Base-by-base conservation (phyloP, 2,329 filamentous ascomycete genomes). In the Colletotrichum spaethianum region DNA sequence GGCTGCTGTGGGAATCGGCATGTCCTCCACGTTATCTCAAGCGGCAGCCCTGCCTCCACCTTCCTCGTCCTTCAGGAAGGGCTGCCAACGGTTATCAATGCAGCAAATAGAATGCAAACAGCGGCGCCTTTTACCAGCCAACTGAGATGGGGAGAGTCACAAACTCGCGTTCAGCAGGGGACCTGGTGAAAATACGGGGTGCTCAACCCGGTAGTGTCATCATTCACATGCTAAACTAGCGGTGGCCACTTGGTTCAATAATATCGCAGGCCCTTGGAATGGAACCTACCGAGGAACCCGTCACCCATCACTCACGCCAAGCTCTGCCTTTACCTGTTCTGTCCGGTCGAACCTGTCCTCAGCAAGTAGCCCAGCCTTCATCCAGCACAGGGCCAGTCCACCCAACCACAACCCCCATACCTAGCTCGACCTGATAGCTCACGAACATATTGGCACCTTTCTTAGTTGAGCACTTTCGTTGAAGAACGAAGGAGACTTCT, bases 221-320 rank as follows among this genome's bases (percentile, higher is more conserved):
- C 57, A 52, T 72, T 72, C 69, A 72, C 69, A 63, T 72, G 69
- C 64, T 69, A 69, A 69, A 63, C 52, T 63, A 63, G 59, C 59
- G 69, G 59, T 69, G 65, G 59, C 63, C 63, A 52, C 36, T 55
- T 57, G 38, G 31, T 20, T 61, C 26, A 62, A 36, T 46, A 59
- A 33, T 44, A 67, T 71, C 48, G 50, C 57, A 66, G 65, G 64
- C 50, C 44, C 44, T 52, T 11, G 44, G 23, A 46, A 57, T 46
- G 59, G 56, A 63, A 63, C 69, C 36, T 72, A 46, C 69, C 69
- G 69, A 72, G 64, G 69, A 68, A 72, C 42, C 52, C 57, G 33
- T 44, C 44, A 42, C 26, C 26, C 52, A n/a, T 36, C 52, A 33
- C 64, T 42, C 48, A 64, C 26, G 64, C 44, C 44, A 56, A 52